Percentiles rank a stretch among this genome's conserved stretches.
These are phyloP conservation scores for Colletotrichum melonis DNA, from an alignment of 2,329 filamentous ascomycete species.

Conservation along the genomic window DNA sequence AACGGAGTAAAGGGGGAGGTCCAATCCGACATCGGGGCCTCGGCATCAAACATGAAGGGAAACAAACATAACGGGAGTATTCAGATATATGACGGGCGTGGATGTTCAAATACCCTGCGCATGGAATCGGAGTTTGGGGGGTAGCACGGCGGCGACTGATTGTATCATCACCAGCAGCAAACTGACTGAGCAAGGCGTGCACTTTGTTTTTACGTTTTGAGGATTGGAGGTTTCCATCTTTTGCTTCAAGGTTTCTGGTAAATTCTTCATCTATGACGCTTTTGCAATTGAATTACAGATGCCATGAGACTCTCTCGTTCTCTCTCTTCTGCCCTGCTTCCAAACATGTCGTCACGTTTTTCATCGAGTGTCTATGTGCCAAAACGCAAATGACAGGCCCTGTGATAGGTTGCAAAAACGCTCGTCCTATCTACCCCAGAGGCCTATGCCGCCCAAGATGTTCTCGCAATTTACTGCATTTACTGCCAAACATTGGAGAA, in stretches of 20 bases:
- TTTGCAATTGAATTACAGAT: constrained; percentile 20
- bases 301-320: neutral
- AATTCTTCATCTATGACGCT: constrained; percentile 28
- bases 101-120: constrained; percentile 35
- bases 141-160: constrained; percentile 3
- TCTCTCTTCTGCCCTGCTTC: neutral
- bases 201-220: neutral
- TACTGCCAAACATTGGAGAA: constrained; percentile 97
- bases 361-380: constrained; percentile 2
- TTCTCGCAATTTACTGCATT: constrained; percentile 65
- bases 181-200: neutral
- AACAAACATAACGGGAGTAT: neutral
- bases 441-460: neutral
- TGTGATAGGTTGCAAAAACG: neutral
- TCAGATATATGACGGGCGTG: constrained; percentile 12
- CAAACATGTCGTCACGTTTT: neutral
- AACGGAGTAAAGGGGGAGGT: neutral
- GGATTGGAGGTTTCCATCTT: neutral
- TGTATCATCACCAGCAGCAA: constrained; percentile 1
- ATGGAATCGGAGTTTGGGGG: constrained; percentile 29
- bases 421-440: neutral
- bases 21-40: neutral
- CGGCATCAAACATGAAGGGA: neutral
- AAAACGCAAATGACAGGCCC: neutral
- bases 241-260: constrained; percentile 1